Evolutionary conservation across 371 early-diverging fungal genomes (phyloP).

Genomic region (Zychaea mexicana): DNA sequence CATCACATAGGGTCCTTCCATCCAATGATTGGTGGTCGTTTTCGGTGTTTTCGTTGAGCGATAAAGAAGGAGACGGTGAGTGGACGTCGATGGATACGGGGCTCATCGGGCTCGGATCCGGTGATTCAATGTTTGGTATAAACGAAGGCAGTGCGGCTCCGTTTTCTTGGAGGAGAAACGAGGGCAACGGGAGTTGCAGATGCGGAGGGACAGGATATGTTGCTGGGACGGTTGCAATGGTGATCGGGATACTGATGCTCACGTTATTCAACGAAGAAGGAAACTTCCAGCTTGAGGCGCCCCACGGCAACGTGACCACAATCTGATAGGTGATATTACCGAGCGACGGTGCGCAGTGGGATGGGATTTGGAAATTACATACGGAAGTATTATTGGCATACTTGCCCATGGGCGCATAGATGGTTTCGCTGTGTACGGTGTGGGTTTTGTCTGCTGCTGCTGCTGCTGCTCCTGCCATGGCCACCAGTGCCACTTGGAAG

Average conservation of each 20-base stretch:
- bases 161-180: slow-evolving; percentile 3
- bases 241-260: slow-evolving; percentile 25
- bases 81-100: slow-evolving; percentile 8
- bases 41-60: slow-evolving; percentile 14
- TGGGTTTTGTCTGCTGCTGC: slow-evolving; percentile 21
- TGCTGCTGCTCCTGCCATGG: neutral
- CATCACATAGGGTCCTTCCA: slow-evolving; percentile 7
- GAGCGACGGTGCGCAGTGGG: slow-evolving; percentile 33
- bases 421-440: slow-evolving; percentile 30
- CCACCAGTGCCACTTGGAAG: slow-evolving; percentile 20
- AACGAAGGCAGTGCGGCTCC: slow-evolving; percentile 25
- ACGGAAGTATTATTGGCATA: slow-evolving; percentile 21
- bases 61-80: neutral
- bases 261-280: slow-evolving; percentile 12
- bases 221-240: slow-evolving; percentile 37
- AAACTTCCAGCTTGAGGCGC: slow-evolving; percentile 8
- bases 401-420: slow-evolving; percentile 31
- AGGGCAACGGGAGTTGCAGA: slow-evolving; percentile 29
- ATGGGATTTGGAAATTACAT: slow-evolving; percentile 36
- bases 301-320: slow-evolving; percentile 32
- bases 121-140: slow-evolving; percentile 32
- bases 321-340: slow-evolving; percentile 39
- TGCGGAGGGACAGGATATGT: slow-evolving; percentile 22
- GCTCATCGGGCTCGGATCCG: slow-evolving; percentile 29
- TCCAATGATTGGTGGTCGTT: slow-evolving; percentile 5